phyloP scores from a whole-genome alignment of 768 basidiomycete genomes.

The Russula foetens region DNA sequence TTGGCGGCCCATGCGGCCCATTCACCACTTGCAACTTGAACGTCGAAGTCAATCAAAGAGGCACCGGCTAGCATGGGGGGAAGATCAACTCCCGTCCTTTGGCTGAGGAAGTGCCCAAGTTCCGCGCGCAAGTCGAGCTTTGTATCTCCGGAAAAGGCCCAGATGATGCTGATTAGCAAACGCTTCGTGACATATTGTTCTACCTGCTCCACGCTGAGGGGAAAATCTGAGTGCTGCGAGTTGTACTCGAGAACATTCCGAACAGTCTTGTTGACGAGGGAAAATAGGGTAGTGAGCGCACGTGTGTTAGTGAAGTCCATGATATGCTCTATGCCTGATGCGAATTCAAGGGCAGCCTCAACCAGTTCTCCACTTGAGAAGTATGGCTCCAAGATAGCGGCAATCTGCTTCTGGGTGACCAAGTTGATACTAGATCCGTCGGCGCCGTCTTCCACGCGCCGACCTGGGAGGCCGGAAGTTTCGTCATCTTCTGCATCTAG shows the following conservation, averaged over 20 bases:
- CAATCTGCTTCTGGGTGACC: slow-evolving; percentile 66
- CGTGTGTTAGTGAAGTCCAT: slow-evolving; percentile 96
- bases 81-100: slow-evolving; percentile 83
- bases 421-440: slow-evolving; percentile 55
- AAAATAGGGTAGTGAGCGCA: slow-evolving; percentile 93
- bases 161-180: slow-evolving; percentile 85
- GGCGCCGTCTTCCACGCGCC: slow-evolving; percentile 42
- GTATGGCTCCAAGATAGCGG: slow-evolving; percentile 67
- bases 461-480: slow-evolving; percentile 47
- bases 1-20: slow-evolving; percentile 90
- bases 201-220: slow-evolving; percentile 71
- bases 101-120: slow-evolving; percentile 81
- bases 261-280: slow-evolving; percentile 90
- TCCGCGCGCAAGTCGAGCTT: slow-evolving; percentile 81
- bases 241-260: slow-evolving; percentile 95
- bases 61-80: slow-evolving; percentile 66
- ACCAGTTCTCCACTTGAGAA: slow-evolving; percentile 82
- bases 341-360: slow-evolving; percentile 65
- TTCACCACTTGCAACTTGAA: slow-evolving; percentile 74
- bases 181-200: slow-evolving; percentile 90
- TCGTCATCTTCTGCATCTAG: slow-evolving; percentile 91
- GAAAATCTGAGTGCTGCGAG: slow-evolving; percentile 90
- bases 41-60: slow-evolving; percentile 93
- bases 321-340: slow-evolving; percentile 87
- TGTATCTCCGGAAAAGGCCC: slow-evolving; percentile 98